Evolutionary conservation across 2,329 filamentous ascomycete species (phyloP).

Genomic region (Fusarium liriodendri): DNA sequence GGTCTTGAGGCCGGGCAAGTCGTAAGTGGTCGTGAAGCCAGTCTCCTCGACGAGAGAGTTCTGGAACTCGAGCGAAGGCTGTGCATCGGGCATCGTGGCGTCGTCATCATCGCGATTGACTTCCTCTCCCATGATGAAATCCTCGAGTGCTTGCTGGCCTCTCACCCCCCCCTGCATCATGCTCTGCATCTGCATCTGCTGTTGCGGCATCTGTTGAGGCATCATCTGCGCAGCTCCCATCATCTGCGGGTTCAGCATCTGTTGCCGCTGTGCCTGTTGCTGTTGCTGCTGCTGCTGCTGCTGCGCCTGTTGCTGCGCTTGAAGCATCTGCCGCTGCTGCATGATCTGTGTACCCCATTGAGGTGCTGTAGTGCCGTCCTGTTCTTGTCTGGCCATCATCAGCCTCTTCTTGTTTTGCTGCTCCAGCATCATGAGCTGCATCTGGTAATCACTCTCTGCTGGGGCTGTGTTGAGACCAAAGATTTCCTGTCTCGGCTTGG

Average conservation of each 20-base stretch:
- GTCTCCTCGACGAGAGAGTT: conserved; percentile 68
- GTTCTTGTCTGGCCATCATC: conserved; percentile 84
- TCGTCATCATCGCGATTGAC: conserved; percentile 44
- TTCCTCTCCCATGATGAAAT: not conserved
- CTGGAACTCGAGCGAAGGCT: conserved; percentile 47
- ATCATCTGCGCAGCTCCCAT: not conserved
- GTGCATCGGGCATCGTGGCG: conserved; percentile 51
- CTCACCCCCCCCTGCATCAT: not conserved
- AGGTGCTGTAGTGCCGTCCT: conserved; percentile 59
- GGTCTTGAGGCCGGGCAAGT: conserved; percentile 68
- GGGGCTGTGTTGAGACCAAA: conserved; percentile 9
- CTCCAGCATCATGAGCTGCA: conserved; percentile 87
- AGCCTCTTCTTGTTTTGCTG: conserved; percentile 89
- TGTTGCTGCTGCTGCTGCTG: not conserved
- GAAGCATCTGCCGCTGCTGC: not conserved
- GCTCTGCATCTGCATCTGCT: not conserved
- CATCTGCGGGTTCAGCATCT: conserved; percentile 8
- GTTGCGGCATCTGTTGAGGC: not conserved
- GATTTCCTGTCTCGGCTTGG: conserved; percentile 6
- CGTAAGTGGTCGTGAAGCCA: conserved; percentile 70
- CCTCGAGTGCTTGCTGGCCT: not conserved
- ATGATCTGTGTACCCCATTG: not conserved
- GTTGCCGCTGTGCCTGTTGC: conserved; percentile 5
- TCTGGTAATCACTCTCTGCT: conserved; percentile 75
- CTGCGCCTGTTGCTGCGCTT: not conserved